These are phyloP conservation scores for Dactylellina sp. DNA, from an alignment of 2,329 filamentous ascomycete species.

Conservation along the genomic window DNA sequence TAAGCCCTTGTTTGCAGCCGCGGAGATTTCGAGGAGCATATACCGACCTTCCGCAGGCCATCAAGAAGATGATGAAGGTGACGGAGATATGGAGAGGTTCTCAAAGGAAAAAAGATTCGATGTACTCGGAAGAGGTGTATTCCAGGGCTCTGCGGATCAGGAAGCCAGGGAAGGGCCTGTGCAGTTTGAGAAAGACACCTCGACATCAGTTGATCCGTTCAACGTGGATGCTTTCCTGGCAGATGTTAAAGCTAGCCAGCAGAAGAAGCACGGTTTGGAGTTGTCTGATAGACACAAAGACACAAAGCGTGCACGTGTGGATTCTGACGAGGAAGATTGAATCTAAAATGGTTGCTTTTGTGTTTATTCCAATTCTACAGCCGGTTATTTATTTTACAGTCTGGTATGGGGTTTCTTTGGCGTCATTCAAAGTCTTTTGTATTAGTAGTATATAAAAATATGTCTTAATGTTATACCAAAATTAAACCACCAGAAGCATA, in stretches of 20 bases:
- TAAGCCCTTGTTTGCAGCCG: constrained; percentile 94
- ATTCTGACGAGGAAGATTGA: constrained; percentile 80
- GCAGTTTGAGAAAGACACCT: constrained; percentile 79
- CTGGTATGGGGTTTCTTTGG: constrained; percentile 17
- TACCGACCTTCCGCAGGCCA: constrained; percentile 82
- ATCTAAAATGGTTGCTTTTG: constrained; percentile 56
- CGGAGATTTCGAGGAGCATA: constrained; percentile 93
- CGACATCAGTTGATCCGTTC: constrained; percentile 77
- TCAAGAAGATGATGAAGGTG: constrained; percentile 82
- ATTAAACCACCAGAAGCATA: constrained; percentile 1
- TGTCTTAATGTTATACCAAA: constrained; percentile 26
- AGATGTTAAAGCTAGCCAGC: constrained; percentile 76
- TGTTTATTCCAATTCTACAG: constrained; percentile 9
- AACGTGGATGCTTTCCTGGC: constrained; percentile 93
- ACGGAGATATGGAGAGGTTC: constrained; percentile 86
- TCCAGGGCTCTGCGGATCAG: constrained; percentile 84
- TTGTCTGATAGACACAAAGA: constrained; percentile 68
- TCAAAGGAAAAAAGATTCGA: constrained; percentile 88
- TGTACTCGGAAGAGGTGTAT: constrained; percentile 87
- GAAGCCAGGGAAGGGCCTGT: constrained; percentile 92
- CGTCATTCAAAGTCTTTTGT: constrained; percentile 23
- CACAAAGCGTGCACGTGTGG: constrained; percentile 61
- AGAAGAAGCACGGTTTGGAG: constrained; percentile 81
- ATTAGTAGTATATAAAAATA: constrained; percentile 31
- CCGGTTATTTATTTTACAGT: constrained; percentile 2